Evolutionary conservation across 1,284 basidiomycete genomes (phyloP).

Genomic region (Prillingera fragicola): DNA sequence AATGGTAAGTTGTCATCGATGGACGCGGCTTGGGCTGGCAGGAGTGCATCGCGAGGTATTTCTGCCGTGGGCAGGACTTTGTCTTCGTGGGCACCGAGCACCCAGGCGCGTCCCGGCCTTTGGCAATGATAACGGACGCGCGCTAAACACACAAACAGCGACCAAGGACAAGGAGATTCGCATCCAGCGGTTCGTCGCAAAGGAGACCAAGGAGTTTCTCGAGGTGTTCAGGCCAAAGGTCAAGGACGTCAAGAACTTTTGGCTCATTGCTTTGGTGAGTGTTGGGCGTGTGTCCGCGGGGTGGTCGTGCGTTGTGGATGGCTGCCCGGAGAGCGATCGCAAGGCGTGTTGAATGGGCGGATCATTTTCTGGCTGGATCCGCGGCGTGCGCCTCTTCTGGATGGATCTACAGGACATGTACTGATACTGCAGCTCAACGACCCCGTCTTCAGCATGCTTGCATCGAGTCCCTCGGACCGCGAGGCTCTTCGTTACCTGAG

Average conservation of each 20-base stretch:
- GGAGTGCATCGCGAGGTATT: too few relatives aligned
- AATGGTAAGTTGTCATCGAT: constrained; percentile 21
- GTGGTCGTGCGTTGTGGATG: too few relatives aligned
- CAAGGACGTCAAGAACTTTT: constrained; percentile 38
- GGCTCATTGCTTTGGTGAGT: constrained; percentile 36
- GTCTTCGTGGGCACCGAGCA: too few relatives aligned
- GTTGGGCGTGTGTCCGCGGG: too few relatives aligned
- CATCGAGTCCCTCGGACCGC: constrained; percentile 33
- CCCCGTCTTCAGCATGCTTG: constrained; percentile 16
- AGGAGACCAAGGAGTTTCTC: constrained; percentile 31
- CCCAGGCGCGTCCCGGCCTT: too few relatives aligned
- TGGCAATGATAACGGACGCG: neutral
- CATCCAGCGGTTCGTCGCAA: constrained; percentile 18
- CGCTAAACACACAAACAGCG: constrained; percentile 15
- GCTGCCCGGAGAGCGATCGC: too few relatives aligned
- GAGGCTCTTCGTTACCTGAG: constrained; percentile 40
- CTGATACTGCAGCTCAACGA: constrained; percentile 24
- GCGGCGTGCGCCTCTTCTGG: too few relatives aligned
- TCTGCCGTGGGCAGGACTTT: too few relatives aligned
- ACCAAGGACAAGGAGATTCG: constrained; percentile 32
- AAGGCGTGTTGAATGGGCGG: neutral
- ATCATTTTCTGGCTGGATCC: neutral
- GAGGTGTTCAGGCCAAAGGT: constrained; percentile 24
- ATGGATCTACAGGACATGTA: too few relatives aligned
- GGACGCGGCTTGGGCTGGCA: too few relatives aligned